A percentile compares a stretch with the other conserved stretches of the same genome.
These are phyloP conservation scores for Saccharomycopsis sp. DNA, from an alignment of 805 yeast genomes.

Conservation along the genomic window DNA sequence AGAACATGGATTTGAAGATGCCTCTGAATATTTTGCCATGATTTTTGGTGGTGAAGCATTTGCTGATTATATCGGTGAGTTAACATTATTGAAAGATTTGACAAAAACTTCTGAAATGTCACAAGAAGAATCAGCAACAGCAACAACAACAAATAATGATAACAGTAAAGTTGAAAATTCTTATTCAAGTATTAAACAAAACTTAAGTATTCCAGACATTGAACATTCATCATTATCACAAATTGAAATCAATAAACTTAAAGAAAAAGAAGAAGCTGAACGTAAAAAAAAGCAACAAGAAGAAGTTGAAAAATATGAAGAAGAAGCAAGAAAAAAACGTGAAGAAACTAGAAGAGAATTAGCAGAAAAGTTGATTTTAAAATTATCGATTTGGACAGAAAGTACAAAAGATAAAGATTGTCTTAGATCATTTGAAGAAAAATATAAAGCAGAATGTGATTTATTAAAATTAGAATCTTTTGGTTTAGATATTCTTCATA, in stretches of 20 bases:
- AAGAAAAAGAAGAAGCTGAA: conserved; percentile 23
- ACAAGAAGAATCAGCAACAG: conserved; percentile 20
- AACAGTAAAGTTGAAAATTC: neutral
- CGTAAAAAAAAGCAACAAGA: conserved; percentile 23
- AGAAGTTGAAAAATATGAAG: conserved; percentile 33
- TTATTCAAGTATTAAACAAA: neutral
- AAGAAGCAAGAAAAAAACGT: conserved; percentile 38
- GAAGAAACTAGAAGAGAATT: conserved; percentile 37
- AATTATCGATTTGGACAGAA: conserved; percentile 32
- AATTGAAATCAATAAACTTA: neutral
- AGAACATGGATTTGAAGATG: conserved; percentile 70
- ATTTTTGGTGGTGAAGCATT: conserved; percentile 83
- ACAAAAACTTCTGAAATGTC: conserved; percentile 24
- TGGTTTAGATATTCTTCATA: conserved; percentile 77
- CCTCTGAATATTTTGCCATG: conserved; percentile 70
- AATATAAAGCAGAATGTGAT: conserved; percentile 54
- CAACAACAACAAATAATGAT: neutral
- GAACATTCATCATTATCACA: neutral
- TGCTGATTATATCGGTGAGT: conserved; percentile 69
- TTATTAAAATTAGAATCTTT: conserved; percentile 89
- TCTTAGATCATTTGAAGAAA: conserved; percentile 36
- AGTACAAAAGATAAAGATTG: conserved; percentile 26
- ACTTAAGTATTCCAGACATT: neutral
- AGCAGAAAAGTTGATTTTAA: conserved; percentile 36
- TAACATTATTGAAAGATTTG: conserved; percentile 55